Conservation (phyloP, 352 stramenopile species). For the Phytophthora agathidicida region DNA sequence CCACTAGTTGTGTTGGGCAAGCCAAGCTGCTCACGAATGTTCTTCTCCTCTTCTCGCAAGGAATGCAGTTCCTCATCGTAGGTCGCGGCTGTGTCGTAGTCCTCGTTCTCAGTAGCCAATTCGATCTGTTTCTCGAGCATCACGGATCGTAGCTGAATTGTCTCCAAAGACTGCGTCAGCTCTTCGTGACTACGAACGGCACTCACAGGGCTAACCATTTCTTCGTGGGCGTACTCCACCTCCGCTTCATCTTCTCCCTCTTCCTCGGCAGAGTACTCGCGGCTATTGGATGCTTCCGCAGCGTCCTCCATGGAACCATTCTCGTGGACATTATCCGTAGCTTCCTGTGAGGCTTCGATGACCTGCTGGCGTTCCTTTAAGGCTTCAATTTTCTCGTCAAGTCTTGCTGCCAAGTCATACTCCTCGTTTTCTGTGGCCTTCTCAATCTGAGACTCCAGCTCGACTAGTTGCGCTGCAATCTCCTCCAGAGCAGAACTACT, state of each 20-base stretch:
- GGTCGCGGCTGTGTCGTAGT: slow-evolving; percentile 62
- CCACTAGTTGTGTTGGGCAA: neutral
- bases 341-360: slow-evolving; percentile 34
- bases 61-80: slow-evolving; percentile 72
- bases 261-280: slow-evolving; percentile 30
- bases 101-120: slow-evolving; percentile 67
- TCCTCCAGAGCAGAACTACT: slow-evolving; percentile 48
- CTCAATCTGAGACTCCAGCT: slow-evolving; percentile 76
- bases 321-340: slow-evolving; percentile 17
- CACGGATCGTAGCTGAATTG: slow-evolving; percentile 51
- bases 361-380: slow-evolving; percentile 59
- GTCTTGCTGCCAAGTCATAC: slow-evolving; percentile 75
- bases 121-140: slow-evolving; percentile 75
- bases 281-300: slow-evolving; percentile 18
- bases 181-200: slow-evolving; percentile 34
- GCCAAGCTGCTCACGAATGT: slow-evolving; percentile 35
- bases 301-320: slow-evolving; percentile 11
- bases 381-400: slow-evolving; percentile 76
- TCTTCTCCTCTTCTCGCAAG: slow-evolving; percentile 58
- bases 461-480: slow-evolving; percentile 59
- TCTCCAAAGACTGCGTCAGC: slow-evolving; percentile 48
- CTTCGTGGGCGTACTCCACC: slow-evolving; percentile 33
- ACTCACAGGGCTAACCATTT: slow-evolving; percentile 47
- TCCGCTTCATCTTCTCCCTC: slow-evolving; percentile 27
- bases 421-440: slow-evolving; percentile 82